A percentile compares a stretch with the other conserved stretches of the same genome.
Conservation (phyloP, 208 protist species). For the Phytomonas sp. region DNA sequence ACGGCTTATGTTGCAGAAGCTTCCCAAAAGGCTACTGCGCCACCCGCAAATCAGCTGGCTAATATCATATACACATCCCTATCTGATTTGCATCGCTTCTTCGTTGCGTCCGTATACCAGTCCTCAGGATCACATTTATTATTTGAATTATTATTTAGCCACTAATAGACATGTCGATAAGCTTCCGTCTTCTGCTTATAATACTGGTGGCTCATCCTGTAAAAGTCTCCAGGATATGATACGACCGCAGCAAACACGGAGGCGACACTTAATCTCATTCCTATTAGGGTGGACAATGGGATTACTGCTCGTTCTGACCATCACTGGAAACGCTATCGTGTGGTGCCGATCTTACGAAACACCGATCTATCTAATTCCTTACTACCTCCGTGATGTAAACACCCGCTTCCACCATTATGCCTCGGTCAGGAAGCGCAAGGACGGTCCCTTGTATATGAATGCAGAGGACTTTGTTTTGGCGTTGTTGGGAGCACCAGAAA, state of each 20-base stretch:
- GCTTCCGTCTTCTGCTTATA: background rate
- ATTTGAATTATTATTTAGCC: background rate
- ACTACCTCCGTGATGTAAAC: slow-evolving; percentile 74
- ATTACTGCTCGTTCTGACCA: slow-evolving; percentile 11
- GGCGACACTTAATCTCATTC: background rate
- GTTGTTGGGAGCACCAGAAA: slow-evolving; percentile 43
- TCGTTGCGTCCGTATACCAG: background rate
- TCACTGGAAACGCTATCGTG: slow-evolving; percentile 18
- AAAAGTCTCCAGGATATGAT: background rate
- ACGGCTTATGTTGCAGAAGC: background rate
- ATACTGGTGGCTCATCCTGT: background rate
- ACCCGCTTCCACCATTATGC: slow-evolving; percentile 86
- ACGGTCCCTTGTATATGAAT: slow-evolving; percentile 67
- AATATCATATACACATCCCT: background rate
- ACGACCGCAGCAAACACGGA: background rate
- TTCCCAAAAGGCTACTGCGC: background rate
- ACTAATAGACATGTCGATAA: background rate
- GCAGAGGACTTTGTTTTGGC: slow-evolving; percentile 80
- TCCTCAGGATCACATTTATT: background rate
- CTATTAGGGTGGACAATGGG: slow-evolving; percentile 18
- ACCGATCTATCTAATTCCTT: slow-evolving; percentile 82
- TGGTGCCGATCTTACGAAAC: slow-evolving; percentile 64
- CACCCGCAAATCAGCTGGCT: background rate
- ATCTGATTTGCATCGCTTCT: background rate
- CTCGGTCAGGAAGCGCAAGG: slow-evolving; percentile 42